These are phyloP conservation scores for Starmerella sp. DNA, from an alignment of 805 yeast genomes.

Conservation along the genomic window DNA sequence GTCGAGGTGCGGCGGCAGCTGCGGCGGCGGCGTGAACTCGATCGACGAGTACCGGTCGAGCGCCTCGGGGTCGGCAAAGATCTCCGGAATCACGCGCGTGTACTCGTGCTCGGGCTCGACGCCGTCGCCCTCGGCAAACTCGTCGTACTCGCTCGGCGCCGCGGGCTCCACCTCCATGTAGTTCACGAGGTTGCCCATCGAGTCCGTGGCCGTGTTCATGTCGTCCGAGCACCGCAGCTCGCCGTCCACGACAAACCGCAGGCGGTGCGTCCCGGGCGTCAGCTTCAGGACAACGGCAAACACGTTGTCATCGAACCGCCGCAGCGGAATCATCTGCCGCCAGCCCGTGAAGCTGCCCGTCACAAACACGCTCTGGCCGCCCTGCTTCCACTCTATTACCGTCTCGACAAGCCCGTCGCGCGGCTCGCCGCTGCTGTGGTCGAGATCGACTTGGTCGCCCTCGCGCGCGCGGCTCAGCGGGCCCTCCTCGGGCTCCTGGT, in stretches of 20 bases:
- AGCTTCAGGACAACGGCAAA: constrained; percentile 29
- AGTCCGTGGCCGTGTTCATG: constrained; percentile 94
- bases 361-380: constrained; percentile 90
- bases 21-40: constrained; percentile 73
- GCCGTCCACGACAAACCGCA: constrained; percentile 87
- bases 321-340: constrained; percentile 92
- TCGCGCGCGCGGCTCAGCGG: constrained; percentile 24
- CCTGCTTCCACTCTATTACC: constrained; percentile 66
- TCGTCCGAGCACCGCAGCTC: constrained; percentile 80
- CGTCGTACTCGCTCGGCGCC: constrained; percentile 8
- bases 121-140: constrained; percentile 10
- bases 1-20: constrained; percentile 91
- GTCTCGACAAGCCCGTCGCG: constrained; percentile 23
- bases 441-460: constrained; percentile 26
- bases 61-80: constrained; percentile 37
- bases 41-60: constrained; percentile 31
- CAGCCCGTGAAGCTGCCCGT: constrained; percentile 98
- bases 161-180: constrained; percentile 40
- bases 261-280: constrained; percentile 86
- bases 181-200: constrained; percentile 90
- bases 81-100: constrained; percentile 34
- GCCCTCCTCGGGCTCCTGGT: constrained; percentile 18
- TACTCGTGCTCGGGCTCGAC: constrained; percentile 38
- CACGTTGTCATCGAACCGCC: constrained; percentile 29
- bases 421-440: constrained; percentile 9